Evolutionary conservation across 768 basidiomycete genomes (phyloP), one percentile per base, ranked within the genome.

Genomic region (Mycena sanguinolenta): DNA sequence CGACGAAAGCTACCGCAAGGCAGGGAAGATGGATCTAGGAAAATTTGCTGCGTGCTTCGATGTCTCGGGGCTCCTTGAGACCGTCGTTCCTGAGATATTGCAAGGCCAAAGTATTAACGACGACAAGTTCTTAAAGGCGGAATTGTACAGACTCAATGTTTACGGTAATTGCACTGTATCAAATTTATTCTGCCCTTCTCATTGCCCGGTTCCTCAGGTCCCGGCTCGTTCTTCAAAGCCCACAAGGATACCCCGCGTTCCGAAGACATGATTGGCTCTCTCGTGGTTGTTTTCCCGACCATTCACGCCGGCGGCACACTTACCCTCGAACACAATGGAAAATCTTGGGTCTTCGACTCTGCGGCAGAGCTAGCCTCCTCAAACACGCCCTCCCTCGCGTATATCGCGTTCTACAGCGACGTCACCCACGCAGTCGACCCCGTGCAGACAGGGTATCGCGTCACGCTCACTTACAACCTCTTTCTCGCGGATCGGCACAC

Each of bases 391-490:
- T 25, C 49, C 17, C 25, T 63, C 27, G 52, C 52, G 21, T 63
- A 63, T 27, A 36, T 52, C 49, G 60, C 60, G 34, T 62, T 61
- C 30, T 61, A 61, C 59, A 50, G 59, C 59, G 59, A 61, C 60
- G 60, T 61, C 32, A 42, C 39, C 5, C 39, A 60, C 63, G 63
- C 39, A 17, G n/a, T 77, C 75, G 53, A 78, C n/a, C 80, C 77
- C 3, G 84, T 87, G 55, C 78, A 42, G 3, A 79, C 82, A 0
- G 86, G 87, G 1, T 75, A 81, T 39, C 82, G 87, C 1, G 78
- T 87, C 28, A 87, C 83, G 0, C 52, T 87, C 55, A 83, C 86
- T 0, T 85, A 83, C 74, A 85, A 86, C 2, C 84, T 82, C 69
- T 85, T 84, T 77, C 75, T 74, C 59, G 25, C 25, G n/a, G 46